Evolutionary conservation across 352 stramenopile species (phyloP).

Genomic region (Lagenidium giganteum): DNA sequence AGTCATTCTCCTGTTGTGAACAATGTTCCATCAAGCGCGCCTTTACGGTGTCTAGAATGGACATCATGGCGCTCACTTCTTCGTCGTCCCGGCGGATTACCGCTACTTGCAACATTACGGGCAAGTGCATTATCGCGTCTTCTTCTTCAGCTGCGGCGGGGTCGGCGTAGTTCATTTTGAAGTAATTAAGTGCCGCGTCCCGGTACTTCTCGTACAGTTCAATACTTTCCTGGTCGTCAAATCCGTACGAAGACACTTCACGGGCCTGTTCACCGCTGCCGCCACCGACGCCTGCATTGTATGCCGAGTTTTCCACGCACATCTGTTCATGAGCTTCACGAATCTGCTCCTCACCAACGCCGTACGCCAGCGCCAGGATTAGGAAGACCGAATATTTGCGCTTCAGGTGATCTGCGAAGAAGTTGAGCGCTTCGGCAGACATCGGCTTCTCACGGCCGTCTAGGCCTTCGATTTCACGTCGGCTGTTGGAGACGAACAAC

Average conservation of each 20-base stretch:
- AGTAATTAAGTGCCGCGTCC: constrained; percentile 73
- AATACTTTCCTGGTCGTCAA: constrained; percentile 68
- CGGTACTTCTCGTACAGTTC: constrained; percentile 85
- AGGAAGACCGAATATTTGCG: constrained; percentile 86
- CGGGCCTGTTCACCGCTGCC: constrained; percentile 53
- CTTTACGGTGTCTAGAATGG: constrained; percentile 77
- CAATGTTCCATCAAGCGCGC: constrained; percentile 53
- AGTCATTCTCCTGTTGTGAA: constrained; percentile 39
- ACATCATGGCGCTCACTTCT: constrained; percentile 61
- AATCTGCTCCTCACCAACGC: constrained; percentile 73
- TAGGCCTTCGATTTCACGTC: constrained; percentile 61
- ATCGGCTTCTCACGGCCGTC: constrained; percentile 38
- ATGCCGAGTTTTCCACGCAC: constrained; percentile 75
- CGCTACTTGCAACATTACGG: constrained; percentile 81
- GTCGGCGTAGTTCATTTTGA: constrained; percentile 85
- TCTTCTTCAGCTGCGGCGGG: constrained; percentile 69
- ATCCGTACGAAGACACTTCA: constrained; percentile 52
- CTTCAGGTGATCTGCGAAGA: constrained; percentile 83
- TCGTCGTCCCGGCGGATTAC: constrained; percentile 65
- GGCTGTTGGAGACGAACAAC: constrained; percentile 73
- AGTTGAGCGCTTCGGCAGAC: constrained; percentile 62
- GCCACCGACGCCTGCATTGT: constrained; percentile 65
- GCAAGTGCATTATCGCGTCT: constrained; percentile 87
- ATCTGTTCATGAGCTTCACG: constrained; percentile 76
- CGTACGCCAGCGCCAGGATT: constrained; percentile 74